Evolutionary conservation across 2,329 filamentous ascomycete genomes (phyloP), one percentile per base, ranked within the genome.

Genomic region (Tothia fuscella): DNA sequence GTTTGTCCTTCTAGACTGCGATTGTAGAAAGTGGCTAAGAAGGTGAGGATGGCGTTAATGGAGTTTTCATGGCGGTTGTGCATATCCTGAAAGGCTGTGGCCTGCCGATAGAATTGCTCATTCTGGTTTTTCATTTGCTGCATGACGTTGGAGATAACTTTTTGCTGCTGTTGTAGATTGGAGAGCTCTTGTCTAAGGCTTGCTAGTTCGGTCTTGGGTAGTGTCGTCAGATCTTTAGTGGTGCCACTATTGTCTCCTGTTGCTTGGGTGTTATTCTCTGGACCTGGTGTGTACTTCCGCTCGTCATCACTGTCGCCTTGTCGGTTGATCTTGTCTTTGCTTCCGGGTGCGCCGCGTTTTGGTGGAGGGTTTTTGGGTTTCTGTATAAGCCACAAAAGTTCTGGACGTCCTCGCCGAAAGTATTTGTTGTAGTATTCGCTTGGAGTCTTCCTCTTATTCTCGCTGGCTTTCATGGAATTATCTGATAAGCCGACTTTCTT

Each of bases 351-450:
- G 16, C 66, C 60, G 46, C 61, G 60, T 49, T 66, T 70, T 52
- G 51, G 58, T 30, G 67, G 62, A 10, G 80, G 76, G 48, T 80
- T 83, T 59, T 89, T 93, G 1, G 89, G 88, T 58, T 96, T 96
- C 58, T 93, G 89, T 49, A 96, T 95, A 43, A 96, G 70, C 89
- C 89, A 96, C 4, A 95, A 68, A 36, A 98, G 67, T 58, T 95
- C 93, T 3, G 88, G 88, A 50, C 93, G 81, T 4, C 88, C 89
- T 34, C 87, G 82, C 52, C 87, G 84, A 64, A 98, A 98, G 64
- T 88, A 98, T 7, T 86, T 86, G 59, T 98, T 95, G 51, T 84
- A 88, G 60, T 98, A 98, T 68, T 96, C 91, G 71, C 88, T 96
- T 0, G 91, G 91, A 45, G 87, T 94, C 66, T 98, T 98, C 58